A percentile compares a stretch with the other conserved stretches of the same genome.
Evolutionary conservation across 148 eudicot species (phyloP).

Genomic region (Talinum fruticosum): DNA sequence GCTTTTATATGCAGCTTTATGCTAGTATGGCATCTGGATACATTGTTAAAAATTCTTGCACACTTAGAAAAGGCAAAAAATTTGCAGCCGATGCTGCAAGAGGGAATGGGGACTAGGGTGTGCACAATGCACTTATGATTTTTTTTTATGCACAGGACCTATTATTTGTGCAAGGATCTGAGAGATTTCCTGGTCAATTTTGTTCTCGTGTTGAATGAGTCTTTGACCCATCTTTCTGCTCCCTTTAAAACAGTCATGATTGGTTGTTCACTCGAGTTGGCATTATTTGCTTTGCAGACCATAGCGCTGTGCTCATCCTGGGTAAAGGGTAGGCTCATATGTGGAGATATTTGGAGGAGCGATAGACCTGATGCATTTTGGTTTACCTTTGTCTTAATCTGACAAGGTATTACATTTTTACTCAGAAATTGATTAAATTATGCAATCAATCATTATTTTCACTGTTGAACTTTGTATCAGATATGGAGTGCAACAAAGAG

Average conservation of each 20-base stretch:
- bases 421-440: neutral
- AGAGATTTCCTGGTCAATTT: neutral
- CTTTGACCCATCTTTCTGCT: neutral
- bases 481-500: slow-evolving; percentile 88
- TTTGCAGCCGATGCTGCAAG: neutral
- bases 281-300: slow-evolving; percentile 14
- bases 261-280: neutral
- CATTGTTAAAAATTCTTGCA: neutral
- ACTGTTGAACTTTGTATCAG: slow-evolving; percentile 20
- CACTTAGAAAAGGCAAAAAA: neutral
- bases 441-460: neutral
- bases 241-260: neutral
- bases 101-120: neutral
- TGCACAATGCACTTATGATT: neutral
- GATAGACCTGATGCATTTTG: slow-evolving; percentile 24
- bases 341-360: slow-evolving; percentile 19
- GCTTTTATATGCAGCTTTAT: neutral
- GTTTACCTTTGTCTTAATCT: slow-evolving; percentile 10
- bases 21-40: neutral
- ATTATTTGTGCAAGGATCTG: neutral
- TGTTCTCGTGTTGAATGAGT: neutral
- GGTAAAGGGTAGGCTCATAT: slow-evolving; percentile 5
- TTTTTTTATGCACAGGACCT: neutral
- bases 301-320: slow-evolving; percentile 20
- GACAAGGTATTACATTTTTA: slow-evolving; percentile 12